phyloP scores from a whole-genome alignment of 1,284 basidiomycete genomes.

The Rhodotorula sp. region DNA sequence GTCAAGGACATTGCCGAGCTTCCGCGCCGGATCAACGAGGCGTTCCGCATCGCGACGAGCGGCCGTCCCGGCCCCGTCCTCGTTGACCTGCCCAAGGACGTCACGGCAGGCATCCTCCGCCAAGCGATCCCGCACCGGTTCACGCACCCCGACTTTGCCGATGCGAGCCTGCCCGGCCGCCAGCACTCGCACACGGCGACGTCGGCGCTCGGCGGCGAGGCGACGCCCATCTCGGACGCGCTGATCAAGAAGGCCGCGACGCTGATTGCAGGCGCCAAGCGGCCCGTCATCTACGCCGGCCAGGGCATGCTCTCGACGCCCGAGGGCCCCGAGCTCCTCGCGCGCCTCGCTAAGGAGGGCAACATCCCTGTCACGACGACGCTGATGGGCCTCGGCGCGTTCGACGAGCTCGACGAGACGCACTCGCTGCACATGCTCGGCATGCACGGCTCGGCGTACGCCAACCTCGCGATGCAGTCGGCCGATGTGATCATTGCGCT shows the following conservation, averaged over 20 bases:
- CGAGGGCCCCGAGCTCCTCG: slow-evolving; percentile 79
- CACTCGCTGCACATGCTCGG: slow-evolving; percentile 95
- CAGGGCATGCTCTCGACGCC: slow-evolving; percentile 84
- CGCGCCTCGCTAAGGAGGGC: slow-evolving; percentile 75
- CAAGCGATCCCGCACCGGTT: slow-evolving; percentile 83
- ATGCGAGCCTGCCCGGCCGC: slow-evolving; percentile 35
- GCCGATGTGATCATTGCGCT: slow-evolving; percentile 98
- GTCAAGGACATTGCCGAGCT: slow-evolving; percentile 96
- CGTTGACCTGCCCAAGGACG: slow-evolving; percentile 96
- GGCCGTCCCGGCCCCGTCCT: slow-evolving; percentile 96
- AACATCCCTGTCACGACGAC: slow-evolving; percentile 98
- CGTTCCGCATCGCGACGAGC: slow-evolving; percentile 97
- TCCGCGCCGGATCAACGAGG: slow-evolving; percentile 94
- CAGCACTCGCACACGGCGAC: slow-evolving; percentile 37
- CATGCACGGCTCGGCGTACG: slow-evolving; percentile 97
- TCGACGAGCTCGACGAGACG: slow-evolving; percentile 80
- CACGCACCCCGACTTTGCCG: slow-evolving; percentile 71
- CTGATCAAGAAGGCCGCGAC: slow-evolving; percentile 77
- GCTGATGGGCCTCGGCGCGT: slow-evolving; percentile 90
- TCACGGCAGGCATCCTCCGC: slow-evolving; percentile 88
- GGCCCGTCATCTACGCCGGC: slow-evolving; percentile 92
- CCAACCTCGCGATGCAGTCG: slow-evolving; percentile 95
- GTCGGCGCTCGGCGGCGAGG: slow-evolving; percentile 33
- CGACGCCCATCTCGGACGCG: slow-evolving; percentile 37
- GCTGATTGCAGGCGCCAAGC: slow-evolving; percentile 88